These are phyloP conservation scores for Karstenula rhodostoma DNA, from an alignment of 2,329 filamentous ascomycete genomes.

Conservation along the genomic window DNA sequence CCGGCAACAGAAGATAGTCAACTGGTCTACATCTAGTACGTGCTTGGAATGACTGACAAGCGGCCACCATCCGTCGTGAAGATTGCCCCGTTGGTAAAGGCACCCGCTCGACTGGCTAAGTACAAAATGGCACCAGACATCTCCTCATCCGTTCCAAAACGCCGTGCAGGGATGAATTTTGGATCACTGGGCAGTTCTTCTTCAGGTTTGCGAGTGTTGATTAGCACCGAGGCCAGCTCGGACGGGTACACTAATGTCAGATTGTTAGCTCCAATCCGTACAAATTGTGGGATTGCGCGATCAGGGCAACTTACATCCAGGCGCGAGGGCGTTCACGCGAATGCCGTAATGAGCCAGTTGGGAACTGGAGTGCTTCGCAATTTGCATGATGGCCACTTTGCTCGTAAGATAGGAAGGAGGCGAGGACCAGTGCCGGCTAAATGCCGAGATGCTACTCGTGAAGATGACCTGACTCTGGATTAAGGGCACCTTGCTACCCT, in stretches of 20 bases:
- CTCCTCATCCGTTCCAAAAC: slow-evolving; percentile 51
- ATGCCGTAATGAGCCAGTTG: slow-evolving; percentile 50
- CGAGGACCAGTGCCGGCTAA: slow-evolving; percentile 11
- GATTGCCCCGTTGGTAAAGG: slow-evolving; percentile 37
- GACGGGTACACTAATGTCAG: slow-evolving; percentile 22
- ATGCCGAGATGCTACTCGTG: slow-evolving; percentile 23
- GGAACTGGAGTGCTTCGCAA: slow-evolving; percentile 58
- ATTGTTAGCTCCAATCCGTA: not conserved
- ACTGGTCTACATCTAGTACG: slow-evolving; percentile 18
- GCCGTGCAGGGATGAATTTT: slow-evolving; percentile 29
- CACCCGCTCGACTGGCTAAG: slow-evolving; percentile 53
- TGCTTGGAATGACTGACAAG: slow-evolving; percentile 19
- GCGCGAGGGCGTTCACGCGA: slow-evolving; percentile 58
- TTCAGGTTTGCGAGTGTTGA: slow-evolving; percentile 8
- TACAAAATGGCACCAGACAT: slow-evolving; percentile 56
- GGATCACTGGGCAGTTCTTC: slow-evolving; percentile 1
- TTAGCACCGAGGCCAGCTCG: slow-evolving; percentile 21
- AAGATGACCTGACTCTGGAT: slow-evolving; percentile 25
- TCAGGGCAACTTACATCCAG: slow-evolving; percentile 43
- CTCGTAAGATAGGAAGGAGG: slow-evolving; percentile 26
- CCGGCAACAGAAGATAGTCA: not conserved
- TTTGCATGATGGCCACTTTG: slow-evolving; percentile 56
- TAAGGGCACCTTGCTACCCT: slow-evolving; percentile 2
- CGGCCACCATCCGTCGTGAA: slow-evolving; percentile 27
- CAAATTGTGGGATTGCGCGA: too few species aligned